These are phyloP conservation scores for Cladobotryum protrusum DNA, from an alignment of 2,329 filamentous ascomycete species.

Conservation along the genomic window DNA sequence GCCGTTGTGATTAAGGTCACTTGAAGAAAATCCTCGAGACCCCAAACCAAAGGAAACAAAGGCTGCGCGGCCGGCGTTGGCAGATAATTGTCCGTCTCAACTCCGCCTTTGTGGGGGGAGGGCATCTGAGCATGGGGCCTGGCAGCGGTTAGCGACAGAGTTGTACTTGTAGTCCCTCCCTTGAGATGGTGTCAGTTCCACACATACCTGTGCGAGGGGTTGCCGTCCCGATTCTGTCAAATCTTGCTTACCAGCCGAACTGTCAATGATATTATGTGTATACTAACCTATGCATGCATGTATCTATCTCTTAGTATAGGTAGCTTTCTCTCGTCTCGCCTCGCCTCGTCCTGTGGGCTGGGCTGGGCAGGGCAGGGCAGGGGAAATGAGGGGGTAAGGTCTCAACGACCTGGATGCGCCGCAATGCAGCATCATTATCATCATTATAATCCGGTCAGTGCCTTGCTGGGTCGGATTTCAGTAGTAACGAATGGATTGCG, in stretches of 20 bases:
- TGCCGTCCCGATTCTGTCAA: not conserved
- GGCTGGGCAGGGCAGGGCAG: not conserved
- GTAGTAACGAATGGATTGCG: too few relatives aligned
- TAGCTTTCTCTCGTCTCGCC: too few relatives aligned
- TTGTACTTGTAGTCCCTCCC: not conserved
- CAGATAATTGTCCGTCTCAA: slow-evolving; percentile 7
- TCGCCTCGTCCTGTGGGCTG: not conserved
- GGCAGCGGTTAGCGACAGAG: slow-evolving; percentile 10
- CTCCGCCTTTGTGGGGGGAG: slow-evolving; percentile 4
- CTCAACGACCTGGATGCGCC: slow-evolving; percentile 1
- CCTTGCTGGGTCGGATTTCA: not conserved
- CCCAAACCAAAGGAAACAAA: not conserved
- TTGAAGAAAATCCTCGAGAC: not conserved
- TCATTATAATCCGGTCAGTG: not conserved
- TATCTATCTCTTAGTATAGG: too few relatives aligned
- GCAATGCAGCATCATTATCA: slow-evolving; percentile 1
- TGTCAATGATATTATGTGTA: not conserved
- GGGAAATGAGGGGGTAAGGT: not conserved
- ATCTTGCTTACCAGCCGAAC: not conserved
- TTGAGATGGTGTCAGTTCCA: slow-evolving; percentile 3
- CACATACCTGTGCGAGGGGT: not conserved
- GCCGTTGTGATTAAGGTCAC: not conserved
- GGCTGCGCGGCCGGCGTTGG: slow-evolving; percentile 1
- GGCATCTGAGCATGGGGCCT: slow-evolving; percentile 5
- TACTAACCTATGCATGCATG: too few relatives aligned